Conservation (phyloP, 2,329 filamentous ascomycete genomes). For the Verticillium alfalfae region DNA sequence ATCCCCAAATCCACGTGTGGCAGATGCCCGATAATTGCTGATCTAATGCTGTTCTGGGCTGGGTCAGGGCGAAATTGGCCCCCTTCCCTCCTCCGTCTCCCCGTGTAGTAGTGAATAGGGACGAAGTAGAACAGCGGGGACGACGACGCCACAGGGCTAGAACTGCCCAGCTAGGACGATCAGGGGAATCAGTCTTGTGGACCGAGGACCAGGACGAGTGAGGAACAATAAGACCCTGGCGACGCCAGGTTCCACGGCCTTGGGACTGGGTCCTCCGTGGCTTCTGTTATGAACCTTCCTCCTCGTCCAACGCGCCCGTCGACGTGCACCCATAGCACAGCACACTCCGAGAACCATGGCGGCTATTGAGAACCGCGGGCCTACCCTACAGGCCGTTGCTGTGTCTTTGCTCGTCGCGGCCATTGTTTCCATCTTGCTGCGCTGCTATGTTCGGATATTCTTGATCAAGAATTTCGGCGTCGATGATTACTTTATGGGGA, state of each 20-base stretch:
- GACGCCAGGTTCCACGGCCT: background rate
- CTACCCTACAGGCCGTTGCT: constrained; percentile 25
- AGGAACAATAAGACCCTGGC: background rate
- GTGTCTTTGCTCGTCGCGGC: constrained; percentile 20
- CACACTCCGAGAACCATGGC: background rate
- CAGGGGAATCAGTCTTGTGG: background rate
- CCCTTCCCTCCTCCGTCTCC: background rate
- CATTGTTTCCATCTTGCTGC: constrained; percentile 19
- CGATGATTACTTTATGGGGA: constrained; percentile 32
- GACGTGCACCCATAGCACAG: background rate
- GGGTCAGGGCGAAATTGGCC: background rate
- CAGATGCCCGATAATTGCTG: background rate
- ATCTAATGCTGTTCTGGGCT: background rate
- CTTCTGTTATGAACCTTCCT: background rate
- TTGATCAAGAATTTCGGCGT: constrained; percentile 30
- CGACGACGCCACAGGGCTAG: background rate
- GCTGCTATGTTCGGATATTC: constrained; percentile 25
- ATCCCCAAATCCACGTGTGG: background rate
- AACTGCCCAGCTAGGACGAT: background rate
- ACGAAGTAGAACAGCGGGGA: background rate
- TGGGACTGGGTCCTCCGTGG: background rate
- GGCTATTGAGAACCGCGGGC: constrained; percentile 21
- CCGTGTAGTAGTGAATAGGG: background rate
- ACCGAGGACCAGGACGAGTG: background rate
- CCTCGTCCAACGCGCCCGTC: background rate